Evolutionary conservation across 2,329 filamentous ascomycete genomes (phyloP).

Genomic region (Exophiala sp.): DNA sequence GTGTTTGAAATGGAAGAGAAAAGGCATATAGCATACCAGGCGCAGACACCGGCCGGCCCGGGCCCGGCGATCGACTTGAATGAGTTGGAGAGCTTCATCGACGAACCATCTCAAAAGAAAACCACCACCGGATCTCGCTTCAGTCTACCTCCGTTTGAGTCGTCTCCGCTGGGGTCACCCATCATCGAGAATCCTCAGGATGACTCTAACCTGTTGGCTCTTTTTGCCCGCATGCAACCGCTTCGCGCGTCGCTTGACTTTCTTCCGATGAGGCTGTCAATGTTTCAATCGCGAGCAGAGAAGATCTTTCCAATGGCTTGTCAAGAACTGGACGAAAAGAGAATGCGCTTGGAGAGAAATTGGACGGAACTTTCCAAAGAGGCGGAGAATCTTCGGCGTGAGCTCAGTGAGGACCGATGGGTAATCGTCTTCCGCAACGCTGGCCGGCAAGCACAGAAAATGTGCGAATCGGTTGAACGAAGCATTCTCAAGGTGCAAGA

Average conservation of each 20-base stretch:
- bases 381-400: conserved; percentile 79
- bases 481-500: conserved; percentile 78
- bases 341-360: conserved; percentile 67
- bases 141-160: conserved; percentile 57
- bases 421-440: conserved; percentile 91
- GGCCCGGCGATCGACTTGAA: conserved; percentile 65
- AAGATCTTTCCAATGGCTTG: conserved; percentile 82
- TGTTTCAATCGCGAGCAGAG: conserved; percentile 74
- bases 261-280: conserved; percentile 84
- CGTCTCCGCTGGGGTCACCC: conserved; percentile 37
- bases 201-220: conserved; percentile 76
- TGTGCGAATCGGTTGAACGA: conserved; percentile 90
- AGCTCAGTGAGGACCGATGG: conserved; percentile 93
- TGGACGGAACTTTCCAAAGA: conserved; percentile 87
- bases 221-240: conserved; percentile 94
- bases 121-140: conserved; percentile 53
- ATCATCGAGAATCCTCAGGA: conserved; percentile 57
- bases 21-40: conserved; percentile 68
- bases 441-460: conserved; percentile 84
- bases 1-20: conserved; percentile 99
- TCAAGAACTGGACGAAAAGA: conserved; percentile 73
- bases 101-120: conserved; percentile 62
- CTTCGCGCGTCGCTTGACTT: conserved; percentile 90
- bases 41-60: conserved; percentile 56
- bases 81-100: conserved; percentile 86